phyloP scores from a whole-genome alignment of 441 rosid species.

The Viola pubescens region DNA sequence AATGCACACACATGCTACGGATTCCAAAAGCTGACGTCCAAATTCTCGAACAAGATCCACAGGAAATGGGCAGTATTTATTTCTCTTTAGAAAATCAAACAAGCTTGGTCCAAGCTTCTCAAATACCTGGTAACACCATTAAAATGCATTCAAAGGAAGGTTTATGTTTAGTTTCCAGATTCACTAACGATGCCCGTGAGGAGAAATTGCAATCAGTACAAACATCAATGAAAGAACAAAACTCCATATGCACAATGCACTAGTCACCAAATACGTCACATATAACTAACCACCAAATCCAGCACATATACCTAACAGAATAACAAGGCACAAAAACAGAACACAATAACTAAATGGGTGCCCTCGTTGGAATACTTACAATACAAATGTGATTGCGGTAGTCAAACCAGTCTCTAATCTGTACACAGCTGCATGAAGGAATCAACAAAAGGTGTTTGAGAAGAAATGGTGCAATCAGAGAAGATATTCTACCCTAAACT shows the following conservation, averaged over 20 bases:
- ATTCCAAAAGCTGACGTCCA: conserved; percentile 95
- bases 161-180: conserved; percentile 46
- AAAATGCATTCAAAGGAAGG: conserved; percentile 57
- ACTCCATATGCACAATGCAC: not conserved
- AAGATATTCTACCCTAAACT: too few relatives aligned
- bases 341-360: conserved; percentile 6
- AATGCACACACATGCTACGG: conserved; percentile 90
- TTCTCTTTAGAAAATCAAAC: conserved; percentile 87
- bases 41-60: conserved; percentile 92
- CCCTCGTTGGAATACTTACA: conserved; percentile 42
- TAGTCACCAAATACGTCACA: not conserved
- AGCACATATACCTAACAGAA: not conserved
- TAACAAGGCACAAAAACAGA: not conserved
- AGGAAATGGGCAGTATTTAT: conserved; percentile 82
- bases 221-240: not conserved
- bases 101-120: conserved; percentile 99
- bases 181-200: conserved; percentile 26
- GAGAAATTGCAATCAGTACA: conserved; percentile 16
- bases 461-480: not conserved
- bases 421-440: conserved; percentile 59
- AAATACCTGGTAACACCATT: conserved; percentile 85
- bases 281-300: not conserved
- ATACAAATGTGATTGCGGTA: conserved; percentile 74
- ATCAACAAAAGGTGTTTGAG: conserved; percentile 16
- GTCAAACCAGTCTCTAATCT: conserved; percentile 74